These are phyloP conservation scores for Apiospora malaysiana DNA, from an alignment of 2,329 filamentous ascomycete genomes.

Conservation along the genomic window DNA sequence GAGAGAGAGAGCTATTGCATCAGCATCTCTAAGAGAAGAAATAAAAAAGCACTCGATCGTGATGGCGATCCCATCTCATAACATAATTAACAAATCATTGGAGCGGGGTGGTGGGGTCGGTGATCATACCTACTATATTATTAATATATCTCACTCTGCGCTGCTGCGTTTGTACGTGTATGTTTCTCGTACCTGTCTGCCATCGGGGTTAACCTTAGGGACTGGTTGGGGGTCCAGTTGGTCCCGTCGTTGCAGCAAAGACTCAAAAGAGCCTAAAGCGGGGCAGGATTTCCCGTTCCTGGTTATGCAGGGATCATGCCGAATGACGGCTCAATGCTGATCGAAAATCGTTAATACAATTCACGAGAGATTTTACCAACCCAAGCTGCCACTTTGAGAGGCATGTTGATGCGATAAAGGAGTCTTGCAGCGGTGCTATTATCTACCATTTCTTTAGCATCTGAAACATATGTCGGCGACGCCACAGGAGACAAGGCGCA, in stretches of 20 bases:
- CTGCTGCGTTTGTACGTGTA: too few relatives aligned
- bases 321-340: not conserved
- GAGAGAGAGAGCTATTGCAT: not conserved
- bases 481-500: not conserved
- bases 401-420: not conserved
- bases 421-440: not conserved
- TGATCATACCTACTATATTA: not conserved
- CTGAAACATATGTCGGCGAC: constrained; percentile 3
- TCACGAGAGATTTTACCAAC: not conserved
- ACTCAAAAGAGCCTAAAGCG: not conserved
- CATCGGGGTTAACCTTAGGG: too few relatives aligned
- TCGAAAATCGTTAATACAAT: constrained; percentile 5
- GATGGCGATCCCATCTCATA: not conserved
- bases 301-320: constrained; percentile 6
- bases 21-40: not conserved
- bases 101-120: constrained; percentile 13
- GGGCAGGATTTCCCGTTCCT: constrained; percentile 4
- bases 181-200: not conserved
- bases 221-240: too few relatives aligned
- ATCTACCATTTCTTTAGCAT: not conserved
- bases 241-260: not conserved
- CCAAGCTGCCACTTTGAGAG: not conserved
- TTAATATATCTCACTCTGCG: not conserved
- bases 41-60: constrained; percentile 2
- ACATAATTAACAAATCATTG: not conserved